Evolutionary conservation across 2,329 filamentous ascomycete genomes (phyloP).

Genomic region (Paracorniculantispora psalliotae): DNA sequence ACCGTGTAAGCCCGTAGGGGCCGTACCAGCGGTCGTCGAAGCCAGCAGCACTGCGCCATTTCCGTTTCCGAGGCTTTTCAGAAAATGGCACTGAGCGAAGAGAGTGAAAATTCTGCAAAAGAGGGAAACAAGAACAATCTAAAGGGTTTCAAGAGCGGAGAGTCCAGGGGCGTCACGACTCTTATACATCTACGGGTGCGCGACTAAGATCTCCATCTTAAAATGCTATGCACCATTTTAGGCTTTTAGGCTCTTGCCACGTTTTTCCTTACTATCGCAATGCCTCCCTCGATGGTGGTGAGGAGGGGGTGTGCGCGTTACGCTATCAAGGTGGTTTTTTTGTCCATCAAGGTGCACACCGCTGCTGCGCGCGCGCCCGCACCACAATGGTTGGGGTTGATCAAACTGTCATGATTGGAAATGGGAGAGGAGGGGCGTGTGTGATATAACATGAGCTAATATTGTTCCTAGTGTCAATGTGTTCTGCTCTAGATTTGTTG

Average conservation of each 20-base stretch:
- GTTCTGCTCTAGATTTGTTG: background rate
- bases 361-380: background rate
- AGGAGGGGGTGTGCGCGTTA: background rate
- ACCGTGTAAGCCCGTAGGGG: background rate
- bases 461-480: background rate
- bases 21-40: background rate
- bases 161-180: background rate
- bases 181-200: background rate
- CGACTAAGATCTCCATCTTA: background rate
- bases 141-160: background rate
- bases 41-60: background rate
- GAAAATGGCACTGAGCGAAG: background rate
- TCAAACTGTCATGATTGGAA: background rate
- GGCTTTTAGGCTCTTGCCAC: background rate
- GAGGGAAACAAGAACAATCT: background rate
- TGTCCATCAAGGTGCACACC: conserved; percentile 8
- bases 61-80: background rate
- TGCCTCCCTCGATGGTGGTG: background rate
- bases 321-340: conserved; percentile 11
- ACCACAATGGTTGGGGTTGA: background rate
- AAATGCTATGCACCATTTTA: background rate
- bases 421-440: background rate
- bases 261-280: background rate
- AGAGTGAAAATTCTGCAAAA: background rate
- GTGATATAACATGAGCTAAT: background rate